Evolutionary conservation across 2,329 filamentous ascomycete species (phyloP), one percentile per base, ranked within the genome.

Genomic region (Alternaria sp.): DNA sequence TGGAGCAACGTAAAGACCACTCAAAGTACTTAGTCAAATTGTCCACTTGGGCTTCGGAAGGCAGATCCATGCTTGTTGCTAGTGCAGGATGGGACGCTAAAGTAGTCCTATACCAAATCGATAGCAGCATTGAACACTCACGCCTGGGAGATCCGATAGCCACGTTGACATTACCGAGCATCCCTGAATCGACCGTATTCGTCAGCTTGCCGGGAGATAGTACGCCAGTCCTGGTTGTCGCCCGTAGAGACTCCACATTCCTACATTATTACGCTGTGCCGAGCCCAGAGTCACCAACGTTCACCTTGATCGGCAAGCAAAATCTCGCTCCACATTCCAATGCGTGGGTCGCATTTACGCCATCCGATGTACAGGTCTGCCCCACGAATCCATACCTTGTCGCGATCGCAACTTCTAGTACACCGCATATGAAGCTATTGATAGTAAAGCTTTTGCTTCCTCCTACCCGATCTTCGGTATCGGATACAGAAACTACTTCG

Each of bases 301-400:
- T 77, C 30, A 57, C 36, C 18, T 76, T 85, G 8, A 75, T 87
- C 4, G 86, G 86, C 24, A 81, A 80, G 59, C 87, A 89, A 65
- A 88, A 88, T 63, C 80, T 89, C 3, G 86, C 87, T 8, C 87
- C 87, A 1, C 83, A 87, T 67, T 87, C 86, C 3, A 88, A 86
- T 68, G 82, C 87, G n/a, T 89, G 88, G 88, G 77, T 88, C 14
- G 82, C 86, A 2, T 89, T 89, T 70, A 87, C 86, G 0, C 87
- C 87, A 0, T 84, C 85, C 7, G 83, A 83, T 44, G 78, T 90
- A 20, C 83, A 85, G 8, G 70, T 86, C 2, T 86, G 81, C 58
- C 88, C 88, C 0, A 81, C 78, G 2, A 84, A 89, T 65, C 77
- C 84, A 1, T 80, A 80, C 4, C 70, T 89, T 2, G 65, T 88